Evolutionary conservation across 768 basidiomycete genomes (phyloP), one percentile per base, ranked within the genome.

Genomic region (Leucocoprinus sp.): DNA sequence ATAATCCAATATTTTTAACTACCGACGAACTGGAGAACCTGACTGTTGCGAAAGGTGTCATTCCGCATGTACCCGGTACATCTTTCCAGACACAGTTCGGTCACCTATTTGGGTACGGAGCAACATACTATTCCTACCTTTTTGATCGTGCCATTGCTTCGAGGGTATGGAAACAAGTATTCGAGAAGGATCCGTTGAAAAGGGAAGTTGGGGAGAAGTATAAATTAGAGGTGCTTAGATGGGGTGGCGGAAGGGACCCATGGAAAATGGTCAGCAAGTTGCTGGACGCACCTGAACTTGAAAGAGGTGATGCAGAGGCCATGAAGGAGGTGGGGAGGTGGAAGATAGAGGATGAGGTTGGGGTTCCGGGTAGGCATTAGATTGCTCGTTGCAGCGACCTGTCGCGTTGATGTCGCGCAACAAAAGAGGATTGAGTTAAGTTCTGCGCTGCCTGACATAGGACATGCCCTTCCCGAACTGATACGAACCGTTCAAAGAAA

Each of bases 131-230:
- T 56, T 93, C 92, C 2, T 99, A 99, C 59, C 72, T 97, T 9
- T 93, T 99, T 53, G 96, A 98, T 54, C 80, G 93, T 4, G 92
- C 92, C 3, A 96, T 99, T 49, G 95, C 96, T 0, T 87, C 87
- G 5, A 76, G 85, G n/a, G 83, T 97, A 0, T 99, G 90, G 86
- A 62, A 68, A 8, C 74, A 78, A 8, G 66, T 95, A 0, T 98
- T 98, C 56, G 65, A 69, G 7, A 50, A 54, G 0, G 71, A 86
- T 35, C 87, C 90, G 0, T 62, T 97, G 12, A 70, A 72, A 43
- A 68, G 95, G 12, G 75, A 74, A 27, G 69, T 75, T 2, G 96
- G 96, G 0, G 92, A 97, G 58, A 78, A 70, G 61, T 88, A 84
- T 54, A 95, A 88, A 53, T 57, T 61, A 3, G 82, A 88, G 43